These are phyloP conservation scores for Ambrosiella beaveri DNA, from an alignment of 2,329 filamentous ascomycete genomes.

Conservation along the genomic window DNA sequence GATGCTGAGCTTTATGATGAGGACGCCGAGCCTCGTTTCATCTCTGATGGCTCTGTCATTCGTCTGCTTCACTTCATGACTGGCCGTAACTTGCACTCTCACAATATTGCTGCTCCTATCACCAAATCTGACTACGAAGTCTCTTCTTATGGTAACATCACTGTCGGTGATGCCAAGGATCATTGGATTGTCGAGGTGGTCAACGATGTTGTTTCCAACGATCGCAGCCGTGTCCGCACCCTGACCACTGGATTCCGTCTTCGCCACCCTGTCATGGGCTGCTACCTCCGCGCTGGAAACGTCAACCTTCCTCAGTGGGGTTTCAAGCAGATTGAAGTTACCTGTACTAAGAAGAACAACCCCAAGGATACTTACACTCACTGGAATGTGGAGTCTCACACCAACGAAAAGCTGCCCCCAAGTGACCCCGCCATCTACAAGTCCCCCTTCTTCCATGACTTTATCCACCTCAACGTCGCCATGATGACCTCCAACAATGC, in stretches of 20 bases:
- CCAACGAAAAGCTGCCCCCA: conserved; percentile 78
- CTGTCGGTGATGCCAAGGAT: conserved; percentile 91
- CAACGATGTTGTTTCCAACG: conserved; percentile 69
- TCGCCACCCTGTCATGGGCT: conserved; percentile 64
- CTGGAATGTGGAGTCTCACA: conserved; percentile 96
- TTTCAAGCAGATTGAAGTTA: conserved; percentile 98
- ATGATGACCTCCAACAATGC: conserved; percentile 99
- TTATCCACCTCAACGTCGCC: conserved; percentile 92
- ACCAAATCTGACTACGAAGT: conserved; percentile 85
- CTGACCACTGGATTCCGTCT: conserved; percentile 87
- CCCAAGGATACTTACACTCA: conserved; percentile 88
- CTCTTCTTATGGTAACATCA: conserved; percentile 88
- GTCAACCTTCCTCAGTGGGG: conserved; percentile 97
- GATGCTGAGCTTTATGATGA: conserved; percentile 53
- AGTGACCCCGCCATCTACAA: conserved; percentile 84
- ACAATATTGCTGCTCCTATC: conserved; percentile 73
- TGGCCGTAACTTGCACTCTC: conserved; percentile 91
- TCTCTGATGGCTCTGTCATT: conserved; percentile 60
- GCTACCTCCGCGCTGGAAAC: conserved; percentile 89
- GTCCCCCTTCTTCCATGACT: conserved; percentile 94
- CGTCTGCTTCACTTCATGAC: conserved; percentile 90
- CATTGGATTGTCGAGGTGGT: conserved; percentile 93
- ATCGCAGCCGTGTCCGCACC: conserved; percentile 72
- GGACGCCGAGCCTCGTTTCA: conserved; percentile 54
- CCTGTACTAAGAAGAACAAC: conserved; percentile 84